Conservation (phyloP, 768 basidiomycete species). For the Mycena vitilis region DNA sequence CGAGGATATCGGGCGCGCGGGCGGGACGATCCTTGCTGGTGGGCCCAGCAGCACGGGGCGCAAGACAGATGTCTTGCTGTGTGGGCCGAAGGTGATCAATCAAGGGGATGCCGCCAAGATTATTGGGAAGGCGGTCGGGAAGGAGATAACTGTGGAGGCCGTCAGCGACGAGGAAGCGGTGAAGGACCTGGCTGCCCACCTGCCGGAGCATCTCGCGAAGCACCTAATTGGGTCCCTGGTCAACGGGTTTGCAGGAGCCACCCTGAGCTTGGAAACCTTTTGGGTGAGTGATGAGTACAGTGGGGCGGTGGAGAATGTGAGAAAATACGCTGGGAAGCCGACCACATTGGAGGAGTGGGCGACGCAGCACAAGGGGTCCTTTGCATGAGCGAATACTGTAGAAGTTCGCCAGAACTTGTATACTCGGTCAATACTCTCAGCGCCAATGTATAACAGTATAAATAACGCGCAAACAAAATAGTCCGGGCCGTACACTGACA, state of each 20-base stretch:
- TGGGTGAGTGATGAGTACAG: slow-evolving; percentile 9
- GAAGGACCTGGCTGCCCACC: background rate
- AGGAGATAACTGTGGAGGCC: background rate
- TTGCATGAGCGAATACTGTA: slow-evolving; percentile 7
- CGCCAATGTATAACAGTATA: too few species aligned
- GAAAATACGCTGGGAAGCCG: slow-evolving; percentile 15
- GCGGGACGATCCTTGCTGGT: background rate
- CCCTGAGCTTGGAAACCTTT: background rate
- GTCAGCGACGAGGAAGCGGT: slow-evolving; percentile 1
- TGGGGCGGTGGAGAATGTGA: slow-evolving; percentile 17
- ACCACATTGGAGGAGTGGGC: slow-evolving; percentile 22
- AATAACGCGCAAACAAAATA: too few species aligned
- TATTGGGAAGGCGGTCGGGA: background rate
- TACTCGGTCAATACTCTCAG: too few species aligned
- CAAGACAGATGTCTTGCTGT: background rate
- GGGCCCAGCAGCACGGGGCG: background rate
- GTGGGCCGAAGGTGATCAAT: background rate
- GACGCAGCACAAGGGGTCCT: slow-evolving; percentile 10
- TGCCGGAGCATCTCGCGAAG: background rate
- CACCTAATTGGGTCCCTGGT: background rate
- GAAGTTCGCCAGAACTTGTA: too few species aligned
- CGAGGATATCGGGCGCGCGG: background rate
- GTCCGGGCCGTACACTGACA: too few species aligned
- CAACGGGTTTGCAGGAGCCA: background rate
- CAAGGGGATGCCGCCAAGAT: background rate